A percentile compares a stretch with the other conserved stretches of the same genome.
Conservation (phyloP, 306 rosid genomes). For the Quercus gilva region DNA sequence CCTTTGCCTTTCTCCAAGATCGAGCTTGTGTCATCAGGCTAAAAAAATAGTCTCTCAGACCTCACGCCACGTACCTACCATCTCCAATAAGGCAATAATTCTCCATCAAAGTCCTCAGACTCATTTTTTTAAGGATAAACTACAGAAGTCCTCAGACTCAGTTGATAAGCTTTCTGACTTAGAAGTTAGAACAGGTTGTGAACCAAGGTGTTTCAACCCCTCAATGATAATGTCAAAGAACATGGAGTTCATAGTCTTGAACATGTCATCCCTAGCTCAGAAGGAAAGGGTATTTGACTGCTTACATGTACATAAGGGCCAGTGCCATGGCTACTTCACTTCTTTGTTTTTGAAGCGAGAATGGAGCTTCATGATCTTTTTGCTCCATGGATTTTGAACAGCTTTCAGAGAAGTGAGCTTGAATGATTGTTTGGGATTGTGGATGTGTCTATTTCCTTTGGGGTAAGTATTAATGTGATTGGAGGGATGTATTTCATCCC, state of each 20-base stretch:
- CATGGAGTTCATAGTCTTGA: conserved; percentile 63
- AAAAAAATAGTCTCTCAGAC: conserved; percentile 73
- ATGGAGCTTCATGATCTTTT: conserved; percentile 38
- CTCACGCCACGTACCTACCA: conserved; percentile 53
- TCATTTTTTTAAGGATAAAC: conserved; percentile 1
- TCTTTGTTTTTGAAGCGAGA: conserved; percentile 45
- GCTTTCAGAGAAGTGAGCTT: not conserved
- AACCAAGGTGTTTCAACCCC: conserved; percentile 59
- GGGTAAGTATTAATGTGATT: conserved; percentile 37
- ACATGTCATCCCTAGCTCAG: conserved; percentile 40
- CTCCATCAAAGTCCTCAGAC: conserved; percentile 41
- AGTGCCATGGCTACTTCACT: conserved; percentile 38
- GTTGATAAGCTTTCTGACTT: conserved; percentile 64
- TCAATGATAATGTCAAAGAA: conserved; percentile 42
- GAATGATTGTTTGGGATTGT: conserved; percentile 16
- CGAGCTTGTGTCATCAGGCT: conserved; percentile 58
- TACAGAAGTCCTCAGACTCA: conserved; percentile 41
- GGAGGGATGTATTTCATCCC: conserved; percentile 20
- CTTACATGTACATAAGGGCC: conserved; percentile 42
- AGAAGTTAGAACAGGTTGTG: conserved; percentile 39
- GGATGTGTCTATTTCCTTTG: not conserved
- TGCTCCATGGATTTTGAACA: conserved; percentile 42
- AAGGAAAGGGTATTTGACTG: conserved; percentile 64
- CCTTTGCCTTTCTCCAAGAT: conserved; percentile 46
- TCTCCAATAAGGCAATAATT: conserved; percentile 38